Evolutionary conservation across 2,329 filamentous ascomycete genomes (phyloP).

Genomic region (Microdochium nivale): DNA sequence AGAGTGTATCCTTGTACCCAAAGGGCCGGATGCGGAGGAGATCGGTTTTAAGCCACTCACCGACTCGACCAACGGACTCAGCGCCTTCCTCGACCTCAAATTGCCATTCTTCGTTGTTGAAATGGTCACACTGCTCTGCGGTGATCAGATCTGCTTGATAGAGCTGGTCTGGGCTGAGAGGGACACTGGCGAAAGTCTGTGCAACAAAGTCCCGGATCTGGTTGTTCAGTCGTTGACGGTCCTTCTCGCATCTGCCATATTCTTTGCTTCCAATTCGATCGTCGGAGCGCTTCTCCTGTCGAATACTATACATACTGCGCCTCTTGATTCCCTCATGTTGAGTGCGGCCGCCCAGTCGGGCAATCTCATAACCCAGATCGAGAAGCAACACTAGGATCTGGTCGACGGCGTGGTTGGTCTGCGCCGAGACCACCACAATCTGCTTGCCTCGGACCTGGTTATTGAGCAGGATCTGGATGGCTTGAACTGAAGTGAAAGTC

Average conservation of each 20-base stretch:
- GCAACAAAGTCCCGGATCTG: conserved; percentile 32
- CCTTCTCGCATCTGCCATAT: conserved; percentile 15
- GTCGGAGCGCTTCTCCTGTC: conserved; percentile 15
- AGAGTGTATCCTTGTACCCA: conserved; percentile 13
- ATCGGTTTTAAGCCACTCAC: conserved; percentile 47
- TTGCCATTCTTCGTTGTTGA: conserved; percentile 31
- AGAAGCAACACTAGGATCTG: conserved; percentile 63
- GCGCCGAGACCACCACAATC: conserved; percentile 71
- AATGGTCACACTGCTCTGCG: conserved; percentile 50
- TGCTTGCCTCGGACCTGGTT: conserved; percentile 48
- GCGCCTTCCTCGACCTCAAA: conserved; percentile 6
- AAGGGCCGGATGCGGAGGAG: conserved; percentile 23
- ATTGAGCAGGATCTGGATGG: conserved; percentile 55
- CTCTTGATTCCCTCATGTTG: conserved; percentile 56
- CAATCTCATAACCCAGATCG: conserved; percentile 43
- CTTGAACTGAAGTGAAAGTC: conserved; percentile 70
- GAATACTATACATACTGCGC: conserved; percentile 58
- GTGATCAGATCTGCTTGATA: conserved; percentile 49
- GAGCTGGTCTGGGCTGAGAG: conserved; percentile 48
- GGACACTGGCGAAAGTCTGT: conserved; percentile 25
- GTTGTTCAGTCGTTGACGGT: conserved; percentile 16
- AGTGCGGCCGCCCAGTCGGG: conserved; percentile 57
- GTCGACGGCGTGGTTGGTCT: conserved; percentile 87
- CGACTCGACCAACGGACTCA: conserved; percentile 26
- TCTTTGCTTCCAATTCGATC: conserved; percentile 9